Conservation (phyloP, 1,284 basidiomycete species). For the Tetrapyrgos nigripes region DNA sequence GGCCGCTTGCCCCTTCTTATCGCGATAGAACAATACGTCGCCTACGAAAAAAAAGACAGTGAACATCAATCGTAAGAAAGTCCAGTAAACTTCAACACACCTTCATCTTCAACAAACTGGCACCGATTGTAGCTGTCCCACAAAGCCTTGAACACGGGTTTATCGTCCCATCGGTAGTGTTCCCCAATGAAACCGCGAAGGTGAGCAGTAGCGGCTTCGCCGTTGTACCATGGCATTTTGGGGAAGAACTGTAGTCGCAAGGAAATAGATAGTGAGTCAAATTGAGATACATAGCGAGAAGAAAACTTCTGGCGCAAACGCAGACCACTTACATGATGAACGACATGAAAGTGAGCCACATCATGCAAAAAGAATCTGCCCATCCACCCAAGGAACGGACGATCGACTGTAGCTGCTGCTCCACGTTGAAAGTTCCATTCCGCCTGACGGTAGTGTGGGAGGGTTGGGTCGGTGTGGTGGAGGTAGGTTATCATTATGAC, state of each 20-base stretch:
- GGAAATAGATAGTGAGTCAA: no score
- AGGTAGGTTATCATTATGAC: constrained; percentile 38
- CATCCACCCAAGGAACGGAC: constrained; percentile 57
- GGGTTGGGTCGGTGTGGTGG: constrained; percentile 37
- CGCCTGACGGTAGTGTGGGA: constrained; percentile 52
- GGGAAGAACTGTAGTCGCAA: constrained; percentile 35
- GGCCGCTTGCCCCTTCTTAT: constrained; percentile 54
- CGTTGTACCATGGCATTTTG: constrained; percentile 35
- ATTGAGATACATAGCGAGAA: no score
- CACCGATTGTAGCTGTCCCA: constrained; percentile 51
- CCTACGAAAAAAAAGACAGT: constrained; percentile 30
- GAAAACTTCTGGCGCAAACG: no score
- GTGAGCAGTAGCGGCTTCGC: constrained; percentile 43
- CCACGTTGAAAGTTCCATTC: constrained; percentile 65
- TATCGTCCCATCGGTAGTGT: constrained; percentile 42
- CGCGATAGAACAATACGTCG: constrained; percentile 68
- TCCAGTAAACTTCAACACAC: constrained; percentile 33
- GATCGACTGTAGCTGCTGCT: constrained; percentile 69
- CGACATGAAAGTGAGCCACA: constrained; percentile 21
- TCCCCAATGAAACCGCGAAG: constrained; percentile 28
- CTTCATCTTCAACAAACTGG: constrained; percentile 65
- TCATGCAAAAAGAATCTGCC: constrained; percentile 50
- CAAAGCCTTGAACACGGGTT: constrained; percentile 43
- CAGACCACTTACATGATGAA: constrained; percentile 17
- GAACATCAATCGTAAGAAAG: not conserved